Percentiles rank a stretch among this genome's conserved stretches.
Conservation (phyloP, 176 grass and related monocot species). For the Tillandsia leiboldiana region DNA sequence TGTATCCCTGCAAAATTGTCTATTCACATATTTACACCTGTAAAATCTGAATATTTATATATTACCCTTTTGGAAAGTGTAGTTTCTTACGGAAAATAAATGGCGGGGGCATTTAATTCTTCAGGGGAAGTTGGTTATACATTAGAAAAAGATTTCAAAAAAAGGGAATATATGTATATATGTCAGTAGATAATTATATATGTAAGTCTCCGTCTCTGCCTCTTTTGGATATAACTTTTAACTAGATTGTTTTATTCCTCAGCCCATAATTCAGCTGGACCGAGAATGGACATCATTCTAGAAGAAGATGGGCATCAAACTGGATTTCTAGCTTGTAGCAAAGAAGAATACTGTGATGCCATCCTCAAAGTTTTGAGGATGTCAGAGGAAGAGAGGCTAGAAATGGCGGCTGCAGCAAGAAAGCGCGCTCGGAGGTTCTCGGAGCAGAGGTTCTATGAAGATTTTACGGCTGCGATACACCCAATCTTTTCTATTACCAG, state of each 20-base stretch:
- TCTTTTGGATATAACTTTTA: not conserved
- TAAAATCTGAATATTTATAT: no score
- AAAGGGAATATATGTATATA: not conserved
- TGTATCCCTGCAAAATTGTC: no score
- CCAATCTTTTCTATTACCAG: conserved; percentile 28
- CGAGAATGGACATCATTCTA: conserved; percentile 88
- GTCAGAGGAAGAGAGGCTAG: conserved; percentile 52
- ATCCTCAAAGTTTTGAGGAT: conserved; percentile 60
- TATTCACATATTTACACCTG: no score
- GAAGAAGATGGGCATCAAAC: conserved; percentile 61
- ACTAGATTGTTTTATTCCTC: not conserved
- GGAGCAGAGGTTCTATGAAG: conserved; percentile 53
- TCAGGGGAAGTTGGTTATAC: no score
- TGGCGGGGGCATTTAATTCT: no score
- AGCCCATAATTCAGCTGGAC: conserved; percentile 89
- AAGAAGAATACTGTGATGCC: conserved; percentile 65
- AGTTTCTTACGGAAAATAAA: no score
- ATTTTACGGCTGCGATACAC: conserved; percentile 46
- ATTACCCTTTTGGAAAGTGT: no score
- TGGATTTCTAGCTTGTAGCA: conserved; percentile 55
- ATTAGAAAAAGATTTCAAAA: no score
- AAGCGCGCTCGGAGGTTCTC: conserved; percentile 84
- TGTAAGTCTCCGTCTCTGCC: not conserved
- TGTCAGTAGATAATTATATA: no score
- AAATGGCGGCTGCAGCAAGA: conserved; percentile 49